phyloP scores from a whole-genome alignment of 441 rosid genomes.

The Brassica balearica region DNA sequence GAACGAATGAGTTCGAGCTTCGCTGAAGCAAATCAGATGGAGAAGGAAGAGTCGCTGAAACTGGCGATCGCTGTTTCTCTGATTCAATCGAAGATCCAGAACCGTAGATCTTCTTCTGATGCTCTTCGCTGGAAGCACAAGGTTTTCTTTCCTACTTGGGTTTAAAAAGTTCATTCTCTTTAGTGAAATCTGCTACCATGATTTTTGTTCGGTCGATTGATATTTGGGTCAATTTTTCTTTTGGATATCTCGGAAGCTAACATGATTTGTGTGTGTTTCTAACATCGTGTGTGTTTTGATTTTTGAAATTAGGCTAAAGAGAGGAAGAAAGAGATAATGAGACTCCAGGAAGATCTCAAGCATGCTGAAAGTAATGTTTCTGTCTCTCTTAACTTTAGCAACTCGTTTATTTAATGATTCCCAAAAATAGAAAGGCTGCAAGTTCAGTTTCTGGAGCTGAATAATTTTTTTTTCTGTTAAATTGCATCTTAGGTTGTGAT shows the following conservation, averaged over 20 bases:
- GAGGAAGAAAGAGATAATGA: constrained; percentile 72
- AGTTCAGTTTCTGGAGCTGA: too few species aligned
- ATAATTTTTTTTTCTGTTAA: too few species aligned
- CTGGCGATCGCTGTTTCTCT: constrained; percentile 79
- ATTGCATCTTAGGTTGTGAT: constrained; percentile 40
- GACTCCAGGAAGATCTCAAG: constrained; percentile 73
- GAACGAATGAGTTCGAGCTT: constrained; percentile 37
- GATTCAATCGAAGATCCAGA: constrained; percentile 69
- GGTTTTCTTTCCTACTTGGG: constrained; percentile 46
- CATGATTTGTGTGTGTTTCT: background rate
- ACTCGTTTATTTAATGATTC: constrained; percentile 2
- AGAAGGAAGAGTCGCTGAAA: constrained; percentile 58
- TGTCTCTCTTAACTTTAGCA: constrained; percentile 15
- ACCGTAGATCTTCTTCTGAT: constrained; percentile 47
- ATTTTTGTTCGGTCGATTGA: too few species aligned
- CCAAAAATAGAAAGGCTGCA: background rate
- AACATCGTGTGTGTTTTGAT: background rate
- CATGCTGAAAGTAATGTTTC: constrained; percentile 66
- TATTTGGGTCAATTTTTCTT: too few species aligned
- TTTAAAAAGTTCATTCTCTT: background rate
- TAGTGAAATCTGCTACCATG: too few species aligned
- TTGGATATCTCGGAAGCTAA: background rate
- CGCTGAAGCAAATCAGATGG: background rate
- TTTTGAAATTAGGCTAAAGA: constrained; percentile 69
- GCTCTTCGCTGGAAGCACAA: constrained; percentile 84